Conservation (phyloP, 2,329 filamentous ascomycete genomes). For the Pseudogymnoascus pannorum region DNA sequence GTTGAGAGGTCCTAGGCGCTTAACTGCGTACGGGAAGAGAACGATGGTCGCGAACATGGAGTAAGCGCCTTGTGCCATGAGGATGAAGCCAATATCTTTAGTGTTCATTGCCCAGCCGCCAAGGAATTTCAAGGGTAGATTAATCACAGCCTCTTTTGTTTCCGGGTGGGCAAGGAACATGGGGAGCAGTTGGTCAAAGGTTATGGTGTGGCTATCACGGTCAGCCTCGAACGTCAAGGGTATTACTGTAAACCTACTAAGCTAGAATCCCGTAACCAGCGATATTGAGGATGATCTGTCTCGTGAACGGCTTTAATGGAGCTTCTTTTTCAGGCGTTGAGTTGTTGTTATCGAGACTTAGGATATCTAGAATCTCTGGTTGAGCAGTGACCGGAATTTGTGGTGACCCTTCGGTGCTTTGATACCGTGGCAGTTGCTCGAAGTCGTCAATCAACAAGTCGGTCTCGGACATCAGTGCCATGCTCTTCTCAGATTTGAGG, state of each 20-base stretch:
- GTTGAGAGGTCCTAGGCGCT: constrained; percentile 66
- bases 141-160: constrained; percentile 39
- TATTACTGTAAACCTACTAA: constrained; percentile 59
- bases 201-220: constrained; percentile 76
- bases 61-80: constrained; percentile 82
- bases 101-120: constrained; percentile 80
- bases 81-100: constrained; percentile 77
- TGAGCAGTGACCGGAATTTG: constrained; percentile 34
- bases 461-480: constrained; percentile 17
- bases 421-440: constrained; percentile 62
- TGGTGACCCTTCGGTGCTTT: constrained; percentile 50
- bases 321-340: constrained; percentile 31
- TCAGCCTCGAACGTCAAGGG: constrained; percentile 17
- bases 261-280: constrained; percentile 86
- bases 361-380: constrained; percentile 32
- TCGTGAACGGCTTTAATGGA: constrained; percentile 64
- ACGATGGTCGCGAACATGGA: constrained; percentile 75
- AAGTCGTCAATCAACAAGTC: constrained; percentile 51
- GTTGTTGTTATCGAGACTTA: constrained; percentile 26
- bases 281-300: constrained; percentile 79
- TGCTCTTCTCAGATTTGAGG: constrained; percentile 40
- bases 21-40: constrained; percentile 71
- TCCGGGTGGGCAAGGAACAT: constrained; percentile 63
- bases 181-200: constrained; percentile 87
- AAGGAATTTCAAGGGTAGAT: constrained; percentile 78